Percentiles rank a stretch among this genome's conserved stretches.
phyloP scores from a whole-genome alignment of 2,329 filamentous ascomycete species.

The Coniella vitis region DNA sequence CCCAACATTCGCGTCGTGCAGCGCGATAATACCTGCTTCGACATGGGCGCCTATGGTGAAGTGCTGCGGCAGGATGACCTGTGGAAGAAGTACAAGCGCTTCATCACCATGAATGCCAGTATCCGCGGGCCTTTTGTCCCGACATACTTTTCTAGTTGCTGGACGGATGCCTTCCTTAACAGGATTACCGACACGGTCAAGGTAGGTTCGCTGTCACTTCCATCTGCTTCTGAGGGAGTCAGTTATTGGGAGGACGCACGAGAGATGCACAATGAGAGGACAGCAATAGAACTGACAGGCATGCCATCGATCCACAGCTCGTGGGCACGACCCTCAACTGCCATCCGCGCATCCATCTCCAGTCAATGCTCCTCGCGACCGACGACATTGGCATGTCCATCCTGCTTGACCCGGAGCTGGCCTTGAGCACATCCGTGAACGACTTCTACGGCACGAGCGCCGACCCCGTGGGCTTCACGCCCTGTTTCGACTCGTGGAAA shows the following conservation, averaged over 20 bases:
- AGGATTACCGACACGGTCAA: conserved; percentile 26
- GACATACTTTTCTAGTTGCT: conserved; percentile 24
- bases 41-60: conserved; percentile 26
- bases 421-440: conserved; percentile 15
- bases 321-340: conserved; percentile 30
- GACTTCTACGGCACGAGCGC: conserved; percentile 18
- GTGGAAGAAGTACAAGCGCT: conserved; percentile 26
- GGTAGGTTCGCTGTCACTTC: conserved; percentile 17
- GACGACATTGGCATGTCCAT: conserved; percentile 26
- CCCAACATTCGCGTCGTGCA: conserved; percentile 25
- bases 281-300: background rate
- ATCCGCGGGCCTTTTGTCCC: conserved; percentile 29
- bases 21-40: conserved; percentile 25
- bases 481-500: conserved; percentile 21
- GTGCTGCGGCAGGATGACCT: conserved; percentile 24
- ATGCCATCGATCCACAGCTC: conserved; percentile 20
- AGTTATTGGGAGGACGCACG: background rate
- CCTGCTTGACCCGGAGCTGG: conserved; percentile 24
- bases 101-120: conserved; percentile 27
- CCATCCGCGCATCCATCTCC: conserved; percentile 24
- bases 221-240: background rate
- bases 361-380: conserved; percentile 30
- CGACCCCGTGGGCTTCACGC: conserved; percentile 21
- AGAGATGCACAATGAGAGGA: no score
- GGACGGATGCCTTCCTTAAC: conserved; percentile 26